Evolutionary conservation across 2,329 filamentous ascomycete genomes (phyloP).

Genomic region (Bisporella sp.): DNA sequence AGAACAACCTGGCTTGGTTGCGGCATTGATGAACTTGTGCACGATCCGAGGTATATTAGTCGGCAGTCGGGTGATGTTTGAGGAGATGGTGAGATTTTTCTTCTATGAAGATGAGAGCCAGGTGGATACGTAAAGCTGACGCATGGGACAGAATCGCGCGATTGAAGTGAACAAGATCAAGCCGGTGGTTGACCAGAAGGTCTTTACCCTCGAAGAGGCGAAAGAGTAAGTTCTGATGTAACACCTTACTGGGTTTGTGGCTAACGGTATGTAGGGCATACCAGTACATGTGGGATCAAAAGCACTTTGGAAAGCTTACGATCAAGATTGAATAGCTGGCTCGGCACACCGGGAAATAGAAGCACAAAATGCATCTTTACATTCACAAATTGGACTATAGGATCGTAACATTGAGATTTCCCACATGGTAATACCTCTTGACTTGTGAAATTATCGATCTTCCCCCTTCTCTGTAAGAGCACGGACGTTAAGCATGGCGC

Average conservation of each 20-base stretch:
- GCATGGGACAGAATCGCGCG: conserved; percentile 29
- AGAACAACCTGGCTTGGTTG: conserved; percentile 25
- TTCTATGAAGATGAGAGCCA: neutral
- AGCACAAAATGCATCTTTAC: no score
- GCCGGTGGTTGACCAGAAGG: conserved; percentile 39
- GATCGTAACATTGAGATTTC: no score
- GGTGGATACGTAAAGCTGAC: neutral
- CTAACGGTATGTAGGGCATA: conserved; percentile 31
- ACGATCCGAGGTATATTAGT: conserved; percentile 40
- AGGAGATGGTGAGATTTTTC: conserved; percentile 36
- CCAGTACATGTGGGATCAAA: conserved; percentile 43
- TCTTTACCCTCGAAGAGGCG: conserved; percentile 38
- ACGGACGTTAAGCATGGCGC: no score
- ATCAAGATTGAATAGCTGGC: conserved; percentile 28
- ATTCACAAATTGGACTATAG: no score
- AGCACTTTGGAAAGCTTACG: conserved; percentile 42
- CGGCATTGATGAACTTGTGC: conserved; percentile 27
- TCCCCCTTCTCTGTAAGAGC: no score
- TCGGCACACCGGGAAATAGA: no score
- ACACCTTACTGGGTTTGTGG: neutral
- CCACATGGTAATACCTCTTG: no score
- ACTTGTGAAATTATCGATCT: no score
- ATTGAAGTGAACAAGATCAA: conserved; percentile 40
- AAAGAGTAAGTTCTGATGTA: conserved; percentile 28
- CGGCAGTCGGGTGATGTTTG: conserved; percentile 40